Conservation (phyloP, 169 alveolate genomes). For the Prorocentrum cordatum region DNA sequence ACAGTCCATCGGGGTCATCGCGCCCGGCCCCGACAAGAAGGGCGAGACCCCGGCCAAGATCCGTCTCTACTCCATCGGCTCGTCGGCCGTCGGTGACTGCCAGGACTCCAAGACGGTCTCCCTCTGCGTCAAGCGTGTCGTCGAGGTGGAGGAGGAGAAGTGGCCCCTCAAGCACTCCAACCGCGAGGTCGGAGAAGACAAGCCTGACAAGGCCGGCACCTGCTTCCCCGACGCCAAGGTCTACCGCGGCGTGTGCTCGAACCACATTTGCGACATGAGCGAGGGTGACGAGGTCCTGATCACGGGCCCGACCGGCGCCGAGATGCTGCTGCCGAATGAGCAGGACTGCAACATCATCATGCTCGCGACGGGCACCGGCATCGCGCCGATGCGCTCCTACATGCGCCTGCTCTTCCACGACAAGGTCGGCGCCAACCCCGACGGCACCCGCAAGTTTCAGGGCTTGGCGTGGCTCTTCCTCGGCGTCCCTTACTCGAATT, state of each 20-base stretch:
- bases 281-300: slow-evolving; percentile 44
- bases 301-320: slow-evolving; percentile 66
- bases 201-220: slow-evolving; percentile 66
- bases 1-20: slow-evolving; percentile 51
- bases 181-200: slow-evolving; percentile 63
- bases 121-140: slow-evolving; percentile 61
- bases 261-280: slow-evolving; percentile 64
- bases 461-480: slow-evolving; percentile 64
- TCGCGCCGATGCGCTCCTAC: slow-evolving; percentile 62
- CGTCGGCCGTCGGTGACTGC: slow-evolving; percentile 53
- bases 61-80: slow-evolving; percentile 51
- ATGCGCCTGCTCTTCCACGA: slow-evolving; percentile 44
- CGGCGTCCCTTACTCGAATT: slow-evolving; percentile 54
- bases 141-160: slow-evolving; percentile 63
- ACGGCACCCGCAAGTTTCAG: slow-evolving; percentile 26
- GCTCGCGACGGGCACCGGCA: slow-evolving; percentile 61
- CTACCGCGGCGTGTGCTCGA: slow-evolving; percentile 69
- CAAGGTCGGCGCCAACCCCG: slow-evolving; percentile 9
- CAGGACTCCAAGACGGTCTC: slow-evolving; percentile 48
- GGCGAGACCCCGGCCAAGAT: slow-evolving; percentile 62
- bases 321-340: slow-evolving; percentile 56
- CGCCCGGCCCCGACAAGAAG: slow-evolving; percentile 64
- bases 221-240: slow-evolving; percentile 56
- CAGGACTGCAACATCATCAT: slow-evolving; percentile 63
- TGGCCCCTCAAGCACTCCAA: slow-evolving; percentile 1